Evolutionary conservation across 306 rosid genomes (phyloP).

Genomic region (Canavalia gladiata): DNA sequence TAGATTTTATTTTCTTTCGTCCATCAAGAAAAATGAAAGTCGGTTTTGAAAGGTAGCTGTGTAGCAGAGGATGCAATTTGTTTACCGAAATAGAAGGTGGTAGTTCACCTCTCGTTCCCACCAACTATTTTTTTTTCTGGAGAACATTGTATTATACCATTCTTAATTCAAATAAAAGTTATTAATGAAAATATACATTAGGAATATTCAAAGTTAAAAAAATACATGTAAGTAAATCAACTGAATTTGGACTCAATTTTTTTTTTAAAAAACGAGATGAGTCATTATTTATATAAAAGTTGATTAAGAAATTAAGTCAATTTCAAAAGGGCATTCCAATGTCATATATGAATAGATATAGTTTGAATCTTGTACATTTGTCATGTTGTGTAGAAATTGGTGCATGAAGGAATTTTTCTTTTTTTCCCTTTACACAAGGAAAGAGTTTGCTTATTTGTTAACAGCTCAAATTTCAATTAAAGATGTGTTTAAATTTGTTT

Average conservation of each 20-base stretch:
- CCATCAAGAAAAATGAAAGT: background rate
- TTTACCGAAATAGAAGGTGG: background rate
- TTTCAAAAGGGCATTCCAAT: background rate
- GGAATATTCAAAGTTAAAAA: background rate
- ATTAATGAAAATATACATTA: background rate
- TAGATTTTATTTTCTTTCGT: background rate
- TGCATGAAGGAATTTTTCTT: background rate
- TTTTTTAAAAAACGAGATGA: background rate
- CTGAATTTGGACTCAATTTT: no score
- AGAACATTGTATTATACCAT: background rate
- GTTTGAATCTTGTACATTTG: background rate
- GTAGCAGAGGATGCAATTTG: background rate
- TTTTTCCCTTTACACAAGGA: background rate
- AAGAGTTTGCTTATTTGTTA: background rate
- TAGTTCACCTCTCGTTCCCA: background rate
- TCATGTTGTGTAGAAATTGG: background rate
- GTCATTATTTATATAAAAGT: background rate
- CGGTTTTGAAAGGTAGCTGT: conserved; percentile 27
- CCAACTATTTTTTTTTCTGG: background rate
- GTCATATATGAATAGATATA: background rate
- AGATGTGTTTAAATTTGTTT: background rate
- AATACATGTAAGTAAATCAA: no score
- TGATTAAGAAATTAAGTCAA: background rate
- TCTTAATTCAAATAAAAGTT: background rate
- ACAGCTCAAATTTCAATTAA: background rate